Evolutionary conservation across 805 yeast species (phyloP).

Genomic region (Priceomyces melissophilus): DNA sequence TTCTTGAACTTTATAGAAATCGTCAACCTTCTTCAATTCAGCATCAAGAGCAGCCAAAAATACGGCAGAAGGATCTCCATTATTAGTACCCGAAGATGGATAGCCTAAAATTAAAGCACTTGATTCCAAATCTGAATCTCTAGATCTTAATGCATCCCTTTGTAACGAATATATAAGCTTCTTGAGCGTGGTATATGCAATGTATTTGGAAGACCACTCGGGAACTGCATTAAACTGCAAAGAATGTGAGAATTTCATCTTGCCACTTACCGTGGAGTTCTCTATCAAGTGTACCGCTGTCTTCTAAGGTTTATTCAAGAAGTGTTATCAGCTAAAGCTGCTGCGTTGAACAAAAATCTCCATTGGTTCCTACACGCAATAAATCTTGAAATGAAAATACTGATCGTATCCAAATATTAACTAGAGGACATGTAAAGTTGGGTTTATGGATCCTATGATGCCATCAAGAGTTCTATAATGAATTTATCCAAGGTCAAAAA

Average conservation of each 20-base stretch:
- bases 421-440: too few relatives aligned
- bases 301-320: too few relatives aligned
- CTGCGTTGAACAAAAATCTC: too few relatives aligned
- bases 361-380: too few relatives aligned
- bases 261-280: too few relatives aligned
- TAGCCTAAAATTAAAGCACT: slow-evolving; percentile 28
- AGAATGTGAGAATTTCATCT: slow-evolving; percentile 93
- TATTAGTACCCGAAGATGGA: slow-evolving; percentile 13
- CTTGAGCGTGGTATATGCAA: slow-evolving; percentile 84
- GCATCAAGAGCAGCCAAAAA: slow-evolving; percentile 71
- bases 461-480: too few relatives aligned
- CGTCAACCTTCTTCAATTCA: slow-evolving; percentile 73
- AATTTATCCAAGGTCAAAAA: too few relatives aligned
- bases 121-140: slow-evolving; percentile 23
- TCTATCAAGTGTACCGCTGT: too few relatives aligned
- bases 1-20: slow-evolving; percentile 70
- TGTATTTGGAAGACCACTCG: slow-evolving; percentile 92
- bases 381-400: too few relatives aligned
- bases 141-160: slow-evolving; percentile 45
- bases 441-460: too few relatives aligned
- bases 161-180: slow-evolving; percentile 81
- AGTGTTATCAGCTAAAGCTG: too few relatives aligned
- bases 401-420: too few relatives aligned
- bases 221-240: slow-evolving; percentile 97
- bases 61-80: slow-evolving; percentile 50